These are phyloP conservation scores for Actinomortierella wolfii DNA, from an alignment of 371 early-diverging fungal species.

Conservation along the genomic window DNA sequence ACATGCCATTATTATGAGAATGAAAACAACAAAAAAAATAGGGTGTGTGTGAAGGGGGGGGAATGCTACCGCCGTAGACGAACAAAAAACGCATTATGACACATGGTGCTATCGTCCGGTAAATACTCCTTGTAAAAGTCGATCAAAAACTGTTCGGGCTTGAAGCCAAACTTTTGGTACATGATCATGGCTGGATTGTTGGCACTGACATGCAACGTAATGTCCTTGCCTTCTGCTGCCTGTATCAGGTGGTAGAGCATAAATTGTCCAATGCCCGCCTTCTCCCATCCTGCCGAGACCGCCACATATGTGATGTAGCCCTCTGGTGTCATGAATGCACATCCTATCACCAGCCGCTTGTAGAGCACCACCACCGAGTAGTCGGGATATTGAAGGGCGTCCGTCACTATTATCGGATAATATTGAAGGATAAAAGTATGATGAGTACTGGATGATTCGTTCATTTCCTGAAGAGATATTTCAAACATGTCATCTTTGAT, in stretches of 20 bases:
- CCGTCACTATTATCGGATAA: constrained; percentile 62
- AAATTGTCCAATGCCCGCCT: constrained; percentile 84
- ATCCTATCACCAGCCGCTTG: constrained; percentile 79
- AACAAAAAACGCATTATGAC: constrained; percentile 91
- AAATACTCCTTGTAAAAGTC: constrained; percentile 92
- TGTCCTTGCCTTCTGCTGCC: constrained; percentile 71
- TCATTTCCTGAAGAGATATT: too few species aligned
- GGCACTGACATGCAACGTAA: constrained; percentile 93
- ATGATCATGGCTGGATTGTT: constrained; percentile 94
- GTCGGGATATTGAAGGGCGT: constrained; percentile 85
- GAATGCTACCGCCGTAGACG: constrained; percentile 66
- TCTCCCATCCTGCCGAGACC: constrained; percentile 87
- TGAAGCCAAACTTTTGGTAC: constrained; percentile 95
- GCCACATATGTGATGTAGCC: constrained; percentile 92
- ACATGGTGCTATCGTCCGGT: constrained; percentile 74
- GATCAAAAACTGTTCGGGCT: constrained; percentile 90
- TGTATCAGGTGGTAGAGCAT: constrained; percentile 89
- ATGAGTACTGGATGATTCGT: too few species aligned
- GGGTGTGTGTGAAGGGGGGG: not conserved
- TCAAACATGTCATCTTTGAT: too few species aligned
- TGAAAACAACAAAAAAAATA: not conserved
- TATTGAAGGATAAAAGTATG: too few species aligned
- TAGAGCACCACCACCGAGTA: constrained; percentile 88
- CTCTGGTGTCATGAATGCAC: constrained; percentile 94
- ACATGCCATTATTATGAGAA: too few species aligned